Evolutionary conservation across 306 rosid genomes (phyloP), one percentile per base, ranked within the genome.

Genomic region (Prunus salicina): DNA sequence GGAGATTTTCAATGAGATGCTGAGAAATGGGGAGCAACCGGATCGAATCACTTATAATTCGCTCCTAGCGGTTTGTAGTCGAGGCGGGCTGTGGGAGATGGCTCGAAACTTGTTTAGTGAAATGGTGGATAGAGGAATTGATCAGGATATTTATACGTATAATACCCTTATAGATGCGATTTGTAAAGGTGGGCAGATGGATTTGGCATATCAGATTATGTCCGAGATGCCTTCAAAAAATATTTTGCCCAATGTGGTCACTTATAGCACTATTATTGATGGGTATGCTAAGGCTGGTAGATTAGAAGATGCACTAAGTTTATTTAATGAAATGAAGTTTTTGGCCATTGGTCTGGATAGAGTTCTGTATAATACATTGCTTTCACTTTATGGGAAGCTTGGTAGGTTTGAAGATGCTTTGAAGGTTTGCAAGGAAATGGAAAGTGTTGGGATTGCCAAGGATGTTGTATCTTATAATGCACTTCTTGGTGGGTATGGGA

Each of bases 11-110:
- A 86, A 92, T 76, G 97, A 90, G 73, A 86, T 95, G 98, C 8
- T 77, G 69, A 81, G 76, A 53, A 76, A 75, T 6, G 96, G 88
- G 8, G 79, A 87, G 27, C 84, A 80, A 64, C 97, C 98, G 0
- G 98, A 95, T 81, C 80, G 97, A 24, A 85, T 92, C 64, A 92
- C 97, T 4, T 95, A 90, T 74, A 95, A 92, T 56, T 95, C 97
- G 0, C 93, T 95, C 66, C 93, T 95, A 75, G 84, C 89, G 0
- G 91, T 85, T 68, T 89, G 98, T 47, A 89, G 93, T 65, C 82
- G 96, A 8, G 87, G 89, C 63, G 97, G 97, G 57, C 62, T 85
- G 77, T 95, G 98, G 98, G 93, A 95, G 81, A 79, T 84, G 0
- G 96, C 97, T 67, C 81, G 64, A 25, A 86, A 83, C 51, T 83